These are phyloP conservation scores for Termitomyces sp. DNA, from an alignment of 768 basidiomycete genomes.

Conservation along the genomic window DNA sequence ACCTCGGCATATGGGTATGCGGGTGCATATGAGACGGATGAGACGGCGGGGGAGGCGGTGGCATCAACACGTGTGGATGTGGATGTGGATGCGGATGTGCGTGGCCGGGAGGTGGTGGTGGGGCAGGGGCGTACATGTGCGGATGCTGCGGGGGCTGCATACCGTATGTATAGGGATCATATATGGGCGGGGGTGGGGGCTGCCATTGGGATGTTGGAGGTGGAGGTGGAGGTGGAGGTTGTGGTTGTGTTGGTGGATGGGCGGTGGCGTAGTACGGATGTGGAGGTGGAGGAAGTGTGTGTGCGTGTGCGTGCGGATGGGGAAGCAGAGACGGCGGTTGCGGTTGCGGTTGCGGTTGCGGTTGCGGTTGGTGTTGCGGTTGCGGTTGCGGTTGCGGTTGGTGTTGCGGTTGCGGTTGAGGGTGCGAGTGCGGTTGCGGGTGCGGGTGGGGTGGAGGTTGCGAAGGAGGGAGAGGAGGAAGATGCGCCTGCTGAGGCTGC, in stretches of 20 bases:
- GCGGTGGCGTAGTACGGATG: background rate
- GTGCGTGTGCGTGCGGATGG: background rate
- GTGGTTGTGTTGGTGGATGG: background rate
- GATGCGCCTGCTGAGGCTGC: background rate
- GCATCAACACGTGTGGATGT: background rate
- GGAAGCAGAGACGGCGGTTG: background rate
- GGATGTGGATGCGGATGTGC: background rate
- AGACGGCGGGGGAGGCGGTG: background rate
- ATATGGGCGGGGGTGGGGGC: slow-evolving; percentile 6
- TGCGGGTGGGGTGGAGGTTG: background rate
- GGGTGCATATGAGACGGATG: slow-evolving; percentile 4
- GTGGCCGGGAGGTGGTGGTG: background rate
- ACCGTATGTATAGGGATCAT: slow-evolving; percentile 13
- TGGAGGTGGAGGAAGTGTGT: background rate
- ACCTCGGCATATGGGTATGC: background rate
- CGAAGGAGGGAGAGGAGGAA: background rate
- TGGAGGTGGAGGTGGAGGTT: background rate
- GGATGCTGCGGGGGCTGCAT: background rate
- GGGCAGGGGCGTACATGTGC: background rate
- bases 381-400: background rate
- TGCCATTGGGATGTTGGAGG: slow-evolving; percentile 8
- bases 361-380: background rate
- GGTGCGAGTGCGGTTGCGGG: background rate
- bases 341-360: background rate
- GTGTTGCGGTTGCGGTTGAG: background rate